Conservation (phyloP, 192 early-diverging fungal genomes). For the Umbelopsis isabellina region DNA sequence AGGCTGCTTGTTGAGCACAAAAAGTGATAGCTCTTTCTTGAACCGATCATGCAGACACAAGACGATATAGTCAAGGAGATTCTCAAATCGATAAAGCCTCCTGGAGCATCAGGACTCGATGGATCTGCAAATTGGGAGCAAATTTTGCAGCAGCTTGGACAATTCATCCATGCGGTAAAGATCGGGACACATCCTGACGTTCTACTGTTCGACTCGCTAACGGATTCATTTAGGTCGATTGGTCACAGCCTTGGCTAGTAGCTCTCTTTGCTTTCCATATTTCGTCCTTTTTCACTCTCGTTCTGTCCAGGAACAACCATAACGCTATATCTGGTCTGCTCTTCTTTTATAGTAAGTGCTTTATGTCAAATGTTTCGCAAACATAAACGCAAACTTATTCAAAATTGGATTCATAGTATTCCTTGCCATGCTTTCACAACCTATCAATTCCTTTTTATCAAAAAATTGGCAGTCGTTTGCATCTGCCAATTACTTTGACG, state of each 20-base stretch:
- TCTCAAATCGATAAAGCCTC: not conserved
- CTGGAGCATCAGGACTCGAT: not conserved
- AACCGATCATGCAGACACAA: constrained; percentile 4
- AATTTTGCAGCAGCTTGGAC: not conserved
- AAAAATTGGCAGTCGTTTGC: constrained; percentile 50
- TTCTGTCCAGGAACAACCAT: constrained; percentile 45
- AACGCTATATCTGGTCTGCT: constrained; percentile 44
- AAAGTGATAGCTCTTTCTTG: not conserved
- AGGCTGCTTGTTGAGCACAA: not conserved
- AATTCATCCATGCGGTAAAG: constrained; percentile 17
- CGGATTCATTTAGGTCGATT: constrained; percentile 44
- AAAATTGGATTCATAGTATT: constrained; percentile 35
- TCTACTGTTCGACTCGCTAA: no score
- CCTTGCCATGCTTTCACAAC: constrained; percentile 47
- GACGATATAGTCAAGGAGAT: constrained; percentile 13
- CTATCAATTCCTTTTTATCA: constrained; percentile 43
- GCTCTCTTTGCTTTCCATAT: constrained; percentile 45
- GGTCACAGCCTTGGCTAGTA: constrained; percentile 54
- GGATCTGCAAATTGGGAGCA: not conserved
- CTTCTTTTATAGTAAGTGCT: constrained; percentile 44
- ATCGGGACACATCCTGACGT: not conserved
- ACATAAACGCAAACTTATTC: not conserved
- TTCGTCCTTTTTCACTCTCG: constrained; percentile 36
- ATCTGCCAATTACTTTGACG: constrained; percentile 55
- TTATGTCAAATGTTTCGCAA: not conserved